Base-by-base conservation (phyloP, 1,139 yeast genomes). In the Blastobotrys malaysiensis region DNA sequence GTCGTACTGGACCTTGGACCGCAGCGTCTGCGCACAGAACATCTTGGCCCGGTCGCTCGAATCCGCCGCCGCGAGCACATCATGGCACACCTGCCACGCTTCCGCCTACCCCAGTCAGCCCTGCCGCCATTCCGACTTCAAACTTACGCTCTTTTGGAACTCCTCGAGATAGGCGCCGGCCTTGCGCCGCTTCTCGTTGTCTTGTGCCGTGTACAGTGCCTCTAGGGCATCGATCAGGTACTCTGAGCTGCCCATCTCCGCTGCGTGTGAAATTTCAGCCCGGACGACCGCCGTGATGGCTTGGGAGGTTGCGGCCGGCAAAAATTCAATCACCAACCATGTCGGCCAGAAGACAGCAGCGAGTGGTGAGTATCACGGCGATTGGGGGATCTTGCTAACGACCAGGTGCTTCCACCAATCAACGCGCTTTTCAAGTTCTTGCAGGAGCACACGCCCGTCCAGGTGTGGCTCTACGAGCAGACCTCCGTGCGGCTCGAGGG, bases 381-480 rank as follows among this genome's bases (percentile, higher is more conserved):
- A 20, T 14, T 13, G 26, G 45, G 36, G 24, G 7, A n/a, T 16
- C 4, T 13, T 21, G 43, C 54, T 58, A 53, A 52, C 52, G 20
- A n/a, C 18, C 24, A 46, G 73, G 80, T 84, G 77, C 79, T 89
- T 54, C 96, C 97, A 52, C 99, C 99, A 39, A 89, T 91, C 72
- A 91, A 90, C 69, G 82, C 90, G 66, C 82, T 93, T 54, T 93
- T 91, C 76, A 86, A 87, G 70, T 87, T 82, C 67, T 77, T 93
- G 58, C 97, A 91, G 68, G 88, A 86, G 64, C 95, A 88, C 62
- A 76, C 86, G 1, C 74, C 77, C 19, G 97, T 91, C 45, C 82
- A 85, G 20, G 82, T 91, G 47, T 91, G 97, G 97, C 76, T 91
- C 22, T 90, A 78, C 63, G 98, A 93, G 65, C 97, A 93, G 68